Base-by-base conservation (phyloP, 2,329 filamentous ascomycete genomes). In the Canariomyces notabilis region DNA sequence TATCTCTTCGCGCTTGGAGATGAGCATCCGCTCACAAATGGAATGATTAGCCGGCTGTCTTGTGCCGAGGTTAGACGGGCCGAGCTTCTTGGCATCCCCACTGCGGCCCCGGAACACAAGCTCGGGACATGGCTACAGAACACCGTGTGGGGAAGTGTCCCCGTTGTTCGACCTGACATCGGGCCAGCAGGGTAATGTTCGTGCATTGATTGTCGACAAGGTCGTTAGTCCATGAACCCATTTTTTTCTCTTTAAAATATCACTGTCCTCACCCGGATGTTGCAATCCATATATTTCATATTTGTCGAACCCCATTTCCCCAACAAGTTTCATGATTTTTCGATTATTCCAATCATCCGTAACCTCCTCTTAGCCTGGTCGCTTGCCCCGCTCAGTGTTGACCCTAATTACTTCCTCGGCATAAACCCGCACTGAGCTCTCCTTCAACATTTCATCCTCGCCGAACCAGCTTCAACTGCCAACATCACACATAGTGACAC, bases 61-160 rank as follows among this genome's bases (percentile, higher is more conserved):
- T 26, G 44, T 37, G 22, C 48, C 48, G 48, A 50, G 48, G 48
- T 33, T 37, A n/a, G 48, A 37, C 39, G 48, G 40, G 36, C 42
- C 39, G 43, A 43, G 48, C 34, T 32, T 39, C 48, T 44, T 46
- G 39, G 48, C 44, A 36, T n/a, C 9, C 15, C 4, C 22, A 38
- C 5, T 38, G 35, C 29, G 39, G 22, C 20, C 22, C 20, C 33
- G 42, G 47, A 23, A 42, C 26, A 31, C 4, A 12, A 20, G 5
- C 23, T 44, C 42, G 42, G 42, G 32, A 21, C 34, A 19, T 9
- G 8, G 16, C n/a, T n/a, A 21, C 18, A n/a, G 9, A 16, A 16
- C 16, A 16, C n/a, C 15, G 29, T 41, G 38, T 41, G 29, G 38
- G 29, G 29, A 40, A 32, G 23, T n/a, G n/a, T 5, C 37, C 9